A percentile compares a stretch with the other conserved stretches of the same genome.
These are phyloP conservation scores for Cutaneotrichosporon spelunceum DNA, from an alignment of 1,284 basidiomycete species.

Conservation along the genomic window DNA sequence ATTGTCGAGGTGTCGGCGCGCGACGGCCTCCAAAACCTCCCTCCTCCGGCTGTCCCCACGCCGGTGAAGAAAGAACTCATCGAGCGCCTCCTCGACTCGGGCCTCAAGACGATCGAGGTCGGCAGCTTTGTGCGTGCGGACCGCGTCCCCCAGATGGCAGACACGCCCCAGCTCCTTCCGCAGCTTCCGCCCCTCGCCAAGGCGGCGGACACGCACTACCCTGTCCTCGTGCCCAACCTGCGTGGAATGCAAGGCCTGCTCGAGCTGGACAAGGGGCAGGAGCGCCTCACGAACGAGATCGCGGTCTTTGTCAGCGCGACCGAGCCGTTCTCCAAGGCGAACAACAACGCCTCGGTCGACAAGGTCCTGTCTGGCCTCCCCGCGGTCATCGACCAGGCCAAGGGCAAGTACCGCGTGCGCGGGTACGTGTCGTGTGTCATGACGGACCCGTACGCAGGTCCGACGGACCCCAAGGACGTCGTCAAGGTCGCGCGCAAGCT, in stretches of 20 bases:
- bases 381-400: conserved; percentile 63
- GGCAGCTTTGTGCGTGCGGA: conserved; percentile 91
- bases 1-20: conserved; percentile 91
- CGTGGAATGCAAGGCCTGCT: conserved; percentile 70
- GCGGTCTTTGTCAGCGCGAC: conserved; percentile 86
- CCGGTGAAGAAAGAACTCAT: conserved; percentile 78
- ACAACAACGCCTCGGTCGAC: conserved; percentile 72
- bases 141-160: conserved; percentile 88
- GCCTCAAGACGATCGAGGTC: conserved; percentile 72
- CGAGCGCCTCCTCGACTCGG: conserved; percentile 67
- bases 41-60: conserved; percentile 63
- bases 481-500: conserved; percentile 68
- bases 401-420: conserved; percentile 65
- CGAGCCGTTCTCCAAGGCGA: conserved; percentile 75
- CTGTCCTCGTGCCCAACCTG: conserved; percentile 81
- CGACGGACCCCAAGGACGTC: conserved; percentile 65
- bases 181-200: conserved; percentile 22
- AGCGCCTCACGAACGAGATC: conserved; percentile 68
- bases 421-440: conserved; percentile 81
- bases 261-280: conserved; percentile 39
- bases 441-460: conserved; percentile 80
- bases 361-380: conserved; percentile 67
- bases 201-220: conserved; percentile 61
- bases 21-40: conserved; percentile 92
- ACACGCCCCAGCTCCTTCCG: conserved; percentile 60